Percentiles rank a stretch among this genome's conserved stretches.
Conservation (phyloP, 2,329 filamentous ascomycete genomes). For the Aureobasidium sp. region DNA sequence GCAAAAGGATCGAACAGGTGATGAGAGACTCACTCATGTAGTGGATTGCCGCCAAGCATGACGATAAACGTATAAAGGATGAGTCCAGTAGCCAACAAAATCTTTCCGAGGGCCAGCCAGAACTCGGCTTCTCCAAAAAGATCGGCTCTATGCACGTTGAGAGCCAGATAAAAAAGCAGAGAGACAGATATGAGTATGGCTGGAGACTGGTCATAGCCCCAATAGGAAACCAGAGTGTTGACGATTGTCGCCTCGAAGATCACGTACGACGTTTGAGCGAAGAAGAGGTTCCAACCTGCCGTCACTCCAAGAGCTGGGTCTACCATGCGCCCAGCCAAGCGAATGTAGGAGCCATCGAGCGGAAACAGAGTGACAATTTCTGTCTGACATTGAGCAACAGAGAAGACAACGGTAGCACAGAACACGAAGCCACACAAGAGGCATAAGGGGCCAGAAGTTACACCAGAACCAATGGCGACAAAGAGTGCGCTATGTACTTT, state of each 20-base stretch:
- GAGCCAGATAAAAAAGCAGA: slow-evolving; percentile 10
- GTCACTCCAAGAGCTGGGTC: slow-evolving; percentile 50
- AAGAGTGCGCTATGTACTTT: slow-evolving; percentile 21
- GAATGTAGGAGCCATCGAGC: slow-evolving; percentile 41
- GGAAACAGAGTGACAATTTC: slow-evolving; percentile 59
- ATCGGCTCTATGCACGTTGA: slow-evolving; percentile 40
- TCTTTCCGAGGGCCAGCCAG: slow-evolving; percentile 48
- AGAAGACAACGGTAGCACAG: slow-evolving; percentile 49
- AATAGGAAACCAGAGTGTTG: slow-evolving; percentile 13
- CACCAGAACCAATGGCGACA: slow-evolving; percentile 49
- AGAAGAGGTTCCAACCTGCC: slow-evolving; percentile 40
- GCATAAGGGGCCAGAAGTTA: slow-evolving; percentile 43
- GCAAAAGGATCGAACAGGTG: neutral
- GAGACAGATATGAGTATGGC: slow-evolving; percentile 9
- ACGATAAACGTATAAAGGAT: slow-evolving; percentile 37
- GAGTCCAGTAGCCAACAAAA: slow-evolving; percentile 36
- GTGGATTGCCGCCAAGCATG: slow-evolving; percentile 30
- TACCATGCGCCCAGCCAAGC: slow-evolving; percentile 46
- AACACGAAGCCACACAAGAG: slow-evolving; percentile 53
- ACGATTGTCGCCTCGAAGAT: slow-evolving; percentile 34
- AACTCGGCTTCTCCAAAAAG: slow-evolving; percentile 39
- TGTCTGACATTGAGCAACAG: slow-evolving; percentile 58
- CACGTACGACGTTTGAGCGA: slow-evolving; percentile 41
- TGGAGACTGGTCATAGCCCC: slow-evolving; percentile 14
- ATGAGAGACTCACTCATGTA: slow-evolving; percentile 20